A percentile compares a stretch with the other conserved stretches of the same genome.
phyloP scores from a whole-genome alignment of 2,329 filamentous ascomycete species.

The Fusarium pseudocircinatum region DNA sequence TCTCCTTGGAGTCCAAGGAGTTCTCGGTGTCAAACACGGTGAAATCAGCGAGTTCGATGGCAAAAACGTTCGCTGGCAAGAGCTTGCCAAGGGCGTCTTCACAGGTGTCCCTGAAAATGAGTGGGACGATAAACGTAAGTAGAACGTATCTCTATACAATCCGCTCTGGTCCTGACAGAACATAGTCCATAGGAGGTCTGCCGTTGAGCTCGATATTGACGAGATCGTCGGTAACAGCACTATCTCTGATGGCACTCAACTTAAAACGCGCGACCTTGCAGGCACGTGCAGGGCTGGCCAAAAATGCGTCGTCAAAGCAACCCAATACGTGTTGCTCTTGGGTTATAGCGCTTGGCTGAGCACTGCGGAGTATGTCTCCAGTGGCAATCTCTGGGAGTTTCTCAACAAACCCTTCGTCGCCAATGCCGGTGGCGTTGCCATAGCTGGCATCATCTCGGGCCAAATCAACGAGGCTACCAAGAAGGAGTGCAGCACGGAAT shows the following conservation, averaged over 20 bases:
- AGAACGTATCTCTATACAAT: accelerated
- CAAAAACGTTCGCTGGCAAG: neutral
- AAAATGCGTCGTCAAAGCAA: neutral
- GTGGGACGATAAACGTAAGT: neutral
- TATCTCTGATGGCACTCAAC: neutral
- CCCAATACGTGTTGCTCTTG: neutral
- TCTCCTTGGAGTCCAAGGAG: neutral
- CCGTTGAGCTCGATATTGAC: neutral
- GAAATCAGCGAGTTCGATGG: neutral
- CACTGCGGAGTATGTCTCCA: neutral
- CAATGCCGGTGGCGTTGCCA: neutral
- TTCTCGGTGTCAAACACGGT: neutral
- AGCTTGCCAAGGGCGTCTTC: neutral
- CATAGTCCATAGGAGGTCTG: neutral
- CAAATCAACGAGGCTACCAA: neutral
- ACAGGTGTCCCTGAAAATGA: neutral
- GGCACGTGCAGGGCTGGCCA: neutral
- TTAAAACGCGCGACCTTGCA: neutral
- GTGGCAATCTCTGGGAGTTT: neutral
- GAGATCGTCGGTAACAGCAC: neutral
- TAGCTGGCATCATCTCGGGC: neutral
- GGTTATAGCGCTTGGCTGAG: neutral
- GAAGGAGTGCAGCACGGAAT: neutral
- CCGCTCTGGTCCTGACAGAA: accelerated
- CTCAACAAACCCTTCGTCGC: neutral